Evolutionary conservation across 2,329 filamentous ascomycete species (phyloP).

Genomic region (Byssothecium circinans): DNA sequence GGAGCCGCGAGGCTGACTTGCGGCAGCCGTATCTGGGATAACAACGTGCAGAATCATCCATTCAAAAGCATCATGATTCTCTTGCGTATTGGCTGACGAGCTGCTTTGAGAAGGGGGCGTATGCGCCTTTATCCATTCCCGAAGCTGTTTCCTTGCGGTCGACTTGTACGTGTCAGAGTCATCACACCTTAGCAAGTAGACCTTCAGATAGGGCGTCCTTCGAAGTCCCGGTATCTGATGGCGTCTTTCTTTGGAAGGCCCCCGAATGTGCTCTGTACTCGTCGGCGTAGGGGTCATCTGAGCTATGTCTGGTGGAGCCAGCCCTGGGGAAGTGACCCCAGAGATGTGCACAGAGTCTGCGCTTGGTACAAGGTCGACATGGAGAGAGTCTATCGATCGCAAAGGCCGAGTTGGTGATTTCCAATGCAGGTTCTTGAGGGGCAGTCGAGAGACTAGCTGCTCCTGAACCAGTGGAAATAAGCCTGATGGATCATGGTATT

Average conservation of each 20-base stretch:
- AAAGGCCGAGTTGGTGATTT: conserved; percentile 90
- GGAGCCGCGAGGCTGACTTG: conserved; percentile 71
- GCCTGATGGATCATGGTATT: conserved; percentile 92
- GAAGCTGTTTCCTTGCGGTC: conserved; percentile 72
- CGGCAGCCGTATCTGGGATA: conserved; percentile 78
- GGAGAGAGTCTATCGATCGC: conserved; percentile 88
- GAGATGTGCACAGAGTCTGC: conserved; percentile 50
- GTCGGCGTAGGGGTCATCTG: conserved; percentile 22
- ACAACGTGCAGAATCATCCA: conserved; percentile 95
- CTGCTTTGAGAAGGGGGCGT: conserved; percentile 58
- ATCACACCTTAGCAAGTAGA: conserved; percentile 88
- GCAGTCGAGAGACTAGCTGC: conserved; percentile 75
- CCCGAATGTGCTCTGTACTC: conserved; percentile 30
- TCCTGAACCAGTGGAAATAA: conserved; percentile 81
- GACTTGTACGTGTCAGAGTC: conserved; percentile 93
- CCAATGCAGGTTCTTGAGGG: conserved; percentile 92
- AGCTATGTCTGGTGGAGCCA: conserved; percentile 21
- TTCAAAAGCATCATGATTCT: conserved; percentile 95
- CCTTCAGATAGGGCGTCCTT: conserved; percentile 89
- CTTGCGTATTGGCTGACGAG: conserved; percentile 66
- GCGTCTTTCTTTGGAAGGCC: conserved; percentile 60
- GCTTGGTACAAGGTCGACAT: conserved; percentile 79
- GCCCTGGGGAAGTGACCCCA: conserved; percentile 29
- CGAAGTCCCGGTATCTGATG: conserved; percentile 95
- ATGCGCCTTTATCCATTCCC: conserved; percentile 87